Base-by-base conservation (phyloP, 1,139 yeast species). In the Starmera stellimalicola region DNA sequence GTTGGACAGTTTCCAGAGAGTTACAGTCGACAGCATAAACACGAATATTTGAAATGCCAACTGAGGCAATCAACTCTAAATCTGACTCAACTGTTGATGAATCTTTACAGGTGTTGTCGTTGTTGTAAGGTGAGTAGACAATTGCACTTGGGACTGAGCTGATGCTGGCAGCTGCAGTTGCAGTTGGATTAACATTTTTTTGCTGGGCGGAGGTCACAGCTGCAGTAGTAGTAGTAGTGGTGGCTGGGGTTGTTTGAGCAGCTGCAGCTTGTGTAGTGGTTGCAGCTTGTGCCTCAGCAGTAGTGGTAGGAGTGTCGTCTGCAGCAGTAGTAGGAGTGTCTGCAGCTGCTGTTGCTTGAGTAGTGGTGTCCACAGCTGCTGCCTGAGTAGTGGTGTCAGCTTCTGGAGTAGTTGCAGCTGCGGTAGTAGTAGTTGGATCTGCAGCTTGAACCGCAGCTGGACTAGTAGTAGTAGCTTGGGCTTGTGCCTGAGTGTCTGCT, bases 11-110 rank as follows among this genome's bases (percentile, higher is more conserved):
- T 22, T 67, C 53, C 40, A 82, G 59, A 18, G 83, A 73, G 52
- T 73, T 65, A 63, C 96, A 87, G 55, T 87, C 95, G 36, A 84
- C 78, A 46, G 94, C 94, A 52, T 87, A 87, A 34, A 83, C 58
- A 62, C 96, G 75, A 37, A 87, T 60, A 33, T 68, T 67, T 25
- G 60, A 54, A 45, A 85, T 77, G 34, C 87, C 84, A 50, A 75
- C 77, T 36, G 70, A 54, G 26, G 58, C 50, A 47, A 87, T 80
- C 36, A 61, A 52, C 20, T 62, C 48, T 36, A 87, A 63, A 53
- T 87, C 95, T n/a, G 61, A 46, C 31, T 58, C 41, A 33, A 87
- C 82, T 8, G 69, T 53, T 37, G 50, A 61, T 24, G 65, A 58
- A 38, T 62, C 63, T 53, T 83, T 87, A 61, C 96, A 87, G 3